Conservation (phyloP, 805 yeast genomes). For the Yarrowia porcina region DNA sequence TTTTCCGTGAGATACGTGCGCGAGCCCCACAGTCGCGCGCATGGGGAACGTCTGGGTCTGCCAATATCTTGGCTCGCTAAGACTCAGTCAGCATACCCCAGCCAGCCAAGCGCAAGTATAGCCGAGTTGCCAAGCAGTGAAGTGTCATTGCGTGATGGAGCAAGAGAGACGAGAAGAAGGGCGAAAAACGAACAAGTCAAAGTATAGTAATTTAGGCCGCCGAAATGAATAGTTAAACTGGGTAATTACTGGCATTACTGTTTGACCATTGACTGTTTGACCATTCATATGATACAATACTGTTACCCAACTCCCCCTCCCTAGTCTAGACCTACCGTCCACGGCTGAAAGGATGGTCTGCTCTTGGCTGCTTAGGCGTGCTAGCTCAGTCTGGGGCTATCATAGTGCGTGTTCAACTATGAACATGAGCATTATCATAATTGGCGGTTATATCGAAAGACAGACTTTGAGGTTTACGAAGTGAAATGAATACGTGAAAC, state of each 20-base stretch:
- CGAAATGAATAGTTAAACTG: neutral
- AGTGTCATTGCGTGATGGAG: neutral
- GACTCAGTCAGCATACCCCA: neutral
- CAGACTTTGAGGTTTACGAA: no score
- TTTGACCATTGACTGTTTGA: no score
- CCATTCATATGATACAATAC: no score
- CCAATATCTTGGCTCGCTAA: neutral
- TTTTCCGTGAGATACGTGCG: neutral
- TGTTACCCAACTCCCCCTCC: no score
- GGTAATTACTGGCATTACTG: no score
- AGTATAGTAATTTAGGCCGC: no score
- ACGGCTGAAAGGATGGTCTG: neutral
- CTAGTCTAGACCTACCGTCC: neutral
- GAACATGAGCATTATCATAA: neutral
- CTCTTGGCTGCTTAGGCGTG: neutral
- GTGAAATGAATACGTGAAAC: no score
- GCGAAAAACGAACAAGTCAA: no score
- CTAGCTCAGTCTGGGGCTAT: neutral
- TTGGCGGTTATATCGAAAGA: no score
- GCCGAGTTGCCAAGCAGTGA: constrained; percentile 7
- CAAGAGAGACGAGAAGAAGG: neutral
- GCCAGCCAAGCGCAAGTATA: neutral
- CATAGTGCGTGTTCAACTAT: neutral
- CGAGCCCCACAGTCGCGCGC: neutral
- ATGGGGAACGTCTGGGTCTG: neutral